phyloP scores from a whole-genome alignment of 108 stramenopile species.

The Cyclostephanos tholiformis region DNA sequence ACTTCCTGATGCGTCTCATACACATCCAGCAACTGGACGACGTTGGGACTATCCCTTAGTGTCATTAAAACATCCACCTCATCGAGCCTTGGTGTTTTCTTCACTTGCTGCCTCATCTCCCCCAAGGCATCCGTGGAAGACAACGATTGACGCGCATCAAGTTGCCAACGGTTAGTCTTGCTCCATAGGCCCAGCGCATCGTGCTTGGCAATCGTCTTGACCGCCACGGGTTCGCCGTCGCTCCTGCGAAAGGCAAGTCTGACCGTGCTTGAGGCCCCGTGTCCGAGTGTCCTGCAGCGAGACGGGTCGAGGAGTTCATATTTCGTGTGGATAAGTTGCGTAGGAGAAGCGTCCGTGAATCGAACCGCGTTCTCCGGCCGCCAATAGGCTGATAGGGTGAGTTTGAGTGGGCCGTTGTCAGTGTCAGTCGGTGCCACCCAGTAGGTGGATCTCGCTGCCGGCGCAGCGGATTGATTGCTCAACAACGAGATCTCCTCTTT shows the following conservation, averaged over 20 bases:
- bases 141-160: constrained; percentile 18
- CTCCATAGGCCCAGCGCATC: constrained; percentile 75
- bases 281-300: constrained; percentile 74
- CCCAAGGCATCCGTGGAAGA: constrained; percentile 30
- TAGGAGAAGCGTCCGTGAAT: constrained; percentile 64
- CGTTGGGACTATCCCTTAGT: constrained; percentile 59
- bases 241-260: constrained; percentile 61
- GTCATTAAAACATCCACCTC: constrained; percentile 81
- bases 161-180: constrained; percentile 43
- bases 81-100: constrained; percentile 57
- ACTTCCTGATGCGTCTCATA: constrained; percentile 87
- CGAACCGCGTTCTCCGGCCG: constrained; percentile 71
- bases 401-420: constrained; percentile 23
- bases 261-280: constrained; percentile 84
- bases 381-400: constrained; percentile 78
- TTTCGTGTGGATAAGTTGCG: constrained; percentile 55
- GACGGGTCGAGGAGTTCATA: constrained; percentile 70
- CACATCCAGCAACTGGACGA: constrained; percentile 79
- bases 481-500: constrained; percentile 17
- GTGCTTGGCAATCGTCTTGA: constrained; percentile 88
- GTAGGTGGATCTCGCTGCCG: constrained; percentile 15
- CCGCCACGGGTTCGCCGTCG: constrained; percentile 65
- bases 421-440: constrained; percentile 4
- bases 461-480: constrained; percentile 24
- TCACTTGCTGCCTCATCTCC: constrained; percentile 11